phyloP scores from a whole-genome alignment of 192 early-diverging fungal genomes.

The Coemansia furcata region DNA sequence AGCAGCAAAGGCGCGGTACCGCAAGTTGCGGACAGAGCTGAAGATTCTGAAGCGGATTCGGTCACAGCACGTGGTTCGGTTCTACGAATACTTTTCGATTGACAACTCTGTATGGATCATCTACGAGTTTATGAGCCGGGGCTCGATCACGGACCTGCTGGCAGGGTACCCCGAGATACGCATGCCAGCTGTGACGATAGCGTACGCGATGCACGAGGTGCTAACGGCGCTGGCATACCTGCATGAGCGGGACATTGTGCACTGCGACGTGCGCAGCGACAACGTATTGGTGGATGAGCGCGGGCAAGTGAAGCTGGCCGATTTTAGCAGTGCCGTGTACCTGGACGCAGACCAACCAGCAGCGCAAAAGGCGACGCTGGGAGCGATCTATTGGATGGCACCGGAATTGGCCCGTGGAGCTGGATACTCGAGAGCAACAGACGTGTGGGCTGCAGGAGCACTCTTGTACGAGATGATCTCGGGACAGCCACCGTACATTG shows the following conservation, averaged over 20 bases:
- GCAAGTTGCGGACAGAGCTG: slow-evolving; percentile 52
- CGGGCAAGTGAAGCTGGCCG: slow-evolving; percentile 68
- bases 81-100: slow-evolving; percentile 53
- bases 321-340: slow-evolving; percentile 52
- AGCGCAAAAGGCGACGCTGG: slow-evolving; percentile 43
- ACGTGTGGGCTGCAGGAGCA: slow-evolving; percentile 54
- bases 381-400: slow-evolving; percentile 56
- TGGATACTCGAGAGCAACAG: slow-evolving; percentile 42
- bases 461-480: slow-evolving; percentile 53
- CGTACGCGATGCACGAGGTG: slow-evolving; percentile 48
- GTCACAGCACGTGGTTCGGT: slow-evolving; percentile 51
- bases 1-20: slow-evolving; percentile 47
- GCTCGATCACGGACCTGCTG: slow-evolving; percentile 53
- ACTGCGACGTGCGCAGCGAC: slow-evolving; percentile 57
- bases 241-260: slow-evolving; percentile 49
- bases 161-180: slow-evolving; percentile 50
- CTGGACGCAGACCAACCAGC: slow-evolving; percentile 39
- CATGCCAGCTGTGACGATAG: slow-evolving; percentile 40
- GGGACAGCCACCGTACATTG: slow-evolving; percentile 55
- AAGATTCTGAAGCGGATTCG: slow-evolving; percentile 51
- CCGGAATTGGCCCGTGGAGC: slow-evolving; percentile 52
- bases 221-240: slow-evolving; percentile 53
- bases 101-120: slow-evolving; percentile 57
- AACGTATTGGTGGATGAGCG: slow-evolving; percentile 53
- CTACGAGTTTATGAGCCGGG: slow-evolving; percentile 57